Base-by-base conservation (phyloP, 768 basidiomycete species). In the Collybia mongolica region DNA sequence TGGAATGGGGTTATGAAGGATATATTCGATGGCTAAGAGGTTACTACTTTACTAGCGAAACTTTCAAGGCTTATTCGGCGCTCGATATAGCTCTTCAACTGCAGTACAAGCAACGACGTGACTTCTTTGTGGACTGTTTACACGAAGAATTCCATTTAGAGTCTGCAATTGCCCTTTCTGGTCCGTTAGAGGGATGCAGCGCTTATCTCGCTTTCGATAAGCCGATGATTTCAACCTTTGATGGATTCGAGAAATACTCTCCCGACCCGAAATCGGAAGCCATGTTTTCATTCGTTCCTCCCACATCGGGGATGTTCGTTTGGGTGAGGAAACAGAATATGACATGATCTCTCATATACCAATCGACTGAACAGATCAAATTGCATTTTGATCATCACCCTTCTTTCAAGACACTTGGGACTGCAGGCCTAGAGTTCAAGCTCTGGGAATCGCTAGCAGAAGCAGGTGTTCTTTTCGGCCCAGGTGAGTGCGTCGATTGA, bases 251-350 rank as follows among this genome's bases (percentile, higher is more conserved):
- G 44, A 43, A 46, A 51, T 41, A 39, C 51, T 45, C 64, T 8
- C 61, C 74, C 24, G 24, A 26, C 24, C 4, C 24, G 7, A 26
- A 7, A 26, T 26, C 24, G 24, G 7, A 26, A 26, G 24, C 24
- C 19, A 60, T 86, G 52, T 78, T 91, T 54, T 83, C 80, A 41
- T 86, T 91, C 61, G 78, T 88, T 1, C 86, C 89, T 11, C 90
- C 90, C 0, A 77, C 79, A 1, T 77, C 86, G n/a, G 91, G 91
- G 6, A 94, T 93, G 91, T 93, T 90, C 66, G 54, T 85, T 26
- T 88, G 84, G 84, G 83, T 83, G 60, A 46, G 75, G 42, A 11
- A 9, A 9, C 37, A 6, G 0, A 43, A 39, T 39, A 2, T 15
- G 19, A 12, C 18, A 6, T 19, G 18, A 11, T 46, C 8, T n/a